These are phyloP conservation scores for Boletus insuetus DNA, from an alignment of 768 basidiomycete genomes.

Conservation along the genomic window DNA sequence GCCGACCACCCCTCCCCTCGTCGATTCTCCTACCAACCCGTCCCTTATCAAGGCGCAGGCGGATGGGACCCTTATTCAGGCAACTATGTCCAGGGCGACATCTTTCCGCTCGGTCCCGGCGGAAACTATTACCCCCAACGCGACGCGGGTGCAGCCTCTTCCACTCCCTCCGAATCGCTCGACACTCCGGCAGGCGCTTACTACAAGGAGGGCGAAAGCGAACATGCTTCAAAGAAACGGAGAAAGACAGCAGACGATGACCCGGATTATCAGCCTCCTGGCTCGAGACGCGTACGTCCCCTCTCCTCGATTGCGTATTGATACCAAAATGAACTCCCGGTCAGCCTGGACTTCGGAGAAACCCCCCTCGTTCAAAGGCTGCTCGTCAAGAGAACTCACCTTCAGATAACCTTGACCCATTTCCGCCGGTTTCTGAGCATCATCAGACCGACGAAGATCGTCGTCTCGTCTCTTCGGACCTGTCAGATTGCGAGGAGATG, in stretches of 20 bases:
- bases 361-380: constrained; percentile 39
- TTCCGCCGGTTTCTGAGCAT: constrained; percentile 17
- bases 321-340: not conserved
- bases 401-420: constrained; percentile 21
- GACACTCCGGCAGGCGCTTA: constrained; percentile 23
- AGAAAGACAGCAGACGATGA: constrained; percentile 47
- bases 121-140: constrained; percentile 36
- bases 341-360: constrained; percentile 43
- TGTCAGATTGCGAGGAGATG: constrained; percentile 77
- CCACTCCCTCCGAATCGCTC: constrained; percentile 18
- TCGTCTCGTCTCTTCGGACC: constrained; percentile 63
- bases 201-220: constrained; percentile 32
- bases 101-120: constrained; percentile 37
- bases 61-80: constrained; percentile 40
- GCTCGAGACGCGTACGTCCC: constrained; percentile 51
- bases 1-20: constrained; percentile 32
- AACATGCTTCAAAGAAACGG: constrained; percentile 46
- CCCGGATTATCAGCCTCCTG: constrained; percentile 51
- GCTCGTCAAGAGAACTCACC: constrained; percentile 29
- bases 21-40: constrained; percentile 37
- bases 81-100: constrained; percentile 38
- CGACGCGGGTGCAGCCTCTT: constrained; percentile 13
- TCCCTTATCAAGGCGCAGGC: constrained; percentile 37
- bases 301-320: not conserved
- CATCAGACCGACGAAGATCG: constrained; percentile 40